Evolutionary conservation across 495 filamentous ascomycete species (phyloP), one percentile per base, ranked within the genome.

Genomic region (Physcia stellaris): DNA sequence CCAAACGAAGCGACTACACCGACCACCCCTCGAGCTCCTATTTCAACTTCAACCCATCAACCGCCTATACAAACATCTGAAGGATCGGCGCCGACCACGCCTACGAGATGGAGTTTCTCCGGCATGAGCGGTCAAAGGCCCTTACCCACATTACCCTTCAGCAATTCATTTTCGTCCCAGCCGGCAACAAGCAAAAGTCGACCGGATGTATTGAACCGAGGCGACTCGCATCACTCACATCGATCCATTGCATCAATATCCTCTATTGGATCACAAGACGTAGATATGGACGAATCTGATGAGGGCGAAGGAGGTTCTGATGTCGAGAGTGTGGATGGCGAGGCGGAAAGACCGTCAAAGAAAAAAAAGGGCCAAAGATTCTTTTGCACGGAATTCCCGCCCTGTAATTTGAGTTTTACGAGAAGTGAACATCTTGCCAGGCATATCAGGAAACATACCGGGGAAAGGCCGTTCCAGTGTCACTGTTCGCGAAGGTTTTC

Each of bases 351-450:
- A 32, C 72, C 73, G 11, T 72, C 72, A 23, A 93, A 90, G 58
- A 93, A 93, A 68, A 96, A 96, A 62, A 95, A 94, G 57, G 87
- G 87, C 1, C 87, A 94, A 53, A 73, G 86, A 31, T 98, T 98
- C 53, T 95, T 85, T 56, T 98, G 90, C 61, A 94, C 82, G n/a
- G 85, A 94, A 18, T 95, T 87, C 51, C 92, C 92, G 29, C 83
- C 86, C 13, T 98, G 90, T 59, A 86, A 79, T 51, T 59, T 98
- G 19, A 94, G 87, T 55, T 98, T 98, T 56, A 96, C 90, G 2
- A 71, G 90, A 27, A 96, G 92, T 52, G 90, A 98, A 56, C 90
- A 98, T 62, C 58, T 98, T 37, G 90, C 90, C 10, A 71, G 90
- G 22, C 90, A 98, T 46, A 96, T 98, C 45, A 86, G 88, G 48